These are phyloP conservation scores for Heliamphora exappendiculata DNA, from an alignment of 148 eudicot species.

Conservation along the genomic window DNA sequence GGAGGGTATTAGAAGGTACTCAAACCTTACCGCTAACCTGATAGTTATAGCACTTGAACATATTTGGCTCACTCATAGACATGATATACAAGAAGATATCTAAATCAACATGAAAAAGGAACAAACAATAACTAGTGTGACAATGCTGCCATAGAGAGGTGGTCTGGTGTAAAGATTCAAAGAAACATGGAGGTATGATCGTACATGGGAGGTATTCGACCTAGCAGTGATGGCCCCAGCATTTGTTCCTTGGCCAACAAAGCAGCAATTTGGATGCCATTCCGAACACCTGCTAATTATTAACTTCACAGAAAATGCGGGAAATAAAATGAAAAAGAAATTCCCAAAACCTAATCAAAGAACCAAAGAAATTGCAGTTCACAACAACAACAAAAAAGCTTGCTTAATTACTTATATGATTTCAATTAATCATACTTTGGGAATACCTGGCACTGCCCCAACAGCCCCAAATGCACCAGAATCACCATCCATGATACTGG, in stretches of 20 bases:
- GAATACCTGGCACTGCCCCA: conserved; percentile 91
- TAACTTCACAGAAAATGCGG: conserved; percentile 33
- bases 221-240: conserved; percentile 62
- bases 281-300: conserved; percentile 64
- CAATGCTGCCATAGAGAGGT: conserved; percentile 4
- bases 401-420: background rate
- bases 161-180: background rate
- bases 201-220: conserved; percentile 89
- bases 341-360: background rate
- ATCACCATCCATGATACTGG: conserved; percentile 84
- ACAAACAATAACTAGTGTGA: background rate
- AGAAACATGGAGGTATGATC: conserved; percentile 11
- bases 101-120: background rate
- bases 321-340: conserved; percentile 14
- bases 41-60: too few relatives aligned
- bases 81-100: background rate
- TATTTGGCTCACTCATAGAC: background rate
- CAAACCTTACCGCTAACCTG: background rate
- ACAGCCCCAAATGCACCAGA: conserved; percentile 91
- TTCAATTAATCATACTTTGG: conserved; percentile 3
- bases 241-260: conserved; percentile 71
- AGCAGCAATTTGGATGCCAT: conserved; percentile 76
- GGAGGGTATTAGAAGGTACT: background rate
- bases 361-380: background rate
- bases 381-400: background rate